Evolutionary conservation across 164 flowering plant species (phyloP).

Genomic region (Nelumbo lutea): DNA sequence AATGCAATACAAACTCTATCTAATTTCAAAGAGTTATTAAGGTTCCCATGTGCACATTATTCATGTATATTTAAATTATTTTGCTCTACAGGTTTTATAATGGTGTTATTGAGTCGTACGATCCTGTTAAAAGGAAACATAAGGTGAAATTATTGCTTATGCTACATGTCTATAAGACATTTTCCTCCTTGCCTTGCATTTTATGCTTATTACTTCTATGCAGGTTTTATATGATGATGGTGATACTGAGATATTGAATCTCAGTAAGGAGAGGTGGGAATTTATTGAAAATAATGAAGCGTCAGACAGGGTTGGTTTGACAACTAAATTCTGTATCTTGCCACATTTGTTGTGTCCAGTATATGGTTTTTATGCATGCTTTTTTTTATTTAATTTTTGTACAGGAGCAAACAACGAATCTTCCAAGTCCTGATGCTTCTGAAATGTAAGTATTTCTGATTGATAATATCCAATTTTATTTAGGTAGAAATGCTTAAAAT

Average conservation of each 20-base stretch:
- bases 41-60: too few species aligned
- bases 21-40: too few species aligned
- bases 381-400: slow-evolving; percentile 5
- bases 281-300: slow-evolving; percentile 26
- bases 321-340: background rate
- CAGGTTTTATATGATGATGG: slow-evolving; percentile 76
- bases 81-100: slow-evolving; percentile 61
- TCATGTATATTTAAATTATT: background rate
- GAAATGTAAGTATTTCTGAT: slow-evolving; percentile 42
- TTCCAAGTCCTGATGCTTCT: slow-evolving; percentile 34
- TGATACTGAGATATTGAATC: slow-evolving; percentile 57
- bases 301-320: slow-evolving; percentile 37
- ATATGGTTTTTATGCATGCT: background rate
- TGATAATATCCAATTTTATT: background rate
- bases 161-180: background rate
- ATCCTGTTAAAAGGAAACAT: slow-evolving; percentile 49
- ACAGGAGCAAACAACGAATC: slow-evolving; percentile 41
- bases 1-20: too few species aligned
- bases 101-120: slow-evolving; percentile 56
- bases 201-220: slow-evolving; percentile 1
- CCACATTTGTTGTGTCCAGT: background rate
- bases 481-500: background rate
- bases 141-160: slow-evolving; percentile 35
- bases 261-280: slow-evolving; percentile 50
- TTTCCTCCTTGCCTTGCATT: background rate